A percentile compares a stretch with the other conserved stretches of the same genome.
These are phyloP conservation scores for Entomortierella lignicola DNA, from an alignment of 192 early-diverging fungal species.

Conservation along the genomic window DNA sequence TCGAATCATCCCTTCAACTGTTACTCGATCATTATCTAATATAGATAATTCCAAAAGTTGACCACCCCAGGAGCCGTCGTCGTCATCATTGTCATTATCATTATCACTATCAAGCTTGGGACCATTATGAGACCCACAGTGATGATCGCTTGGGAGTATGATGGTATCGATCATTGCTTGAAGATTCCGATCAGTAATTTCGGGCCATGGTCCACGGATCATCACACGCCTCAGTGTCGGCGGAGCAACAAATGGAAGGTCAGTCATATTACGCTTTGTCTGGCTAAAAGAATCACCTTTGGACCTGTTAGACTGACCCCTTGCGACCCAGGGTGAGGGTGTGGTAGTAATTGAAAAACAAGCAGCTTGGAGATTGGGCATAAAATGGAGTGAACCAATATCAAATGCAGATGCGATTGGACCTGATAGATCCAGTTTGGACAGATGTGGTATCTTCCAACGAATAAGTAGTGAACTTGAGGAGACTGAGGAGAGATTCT, in stretches of 20 bases:
- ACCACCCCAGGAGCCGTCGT: slow-evolving; percentile 7
- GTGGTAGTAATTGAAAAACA: slow-evolving; percentile 14
- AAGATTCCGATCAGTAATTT: slow-evolving; percentile 29
- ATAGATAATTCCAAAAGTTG: slow-evolving; percentile 23
- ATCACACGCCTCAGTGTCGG: slow-evolving; percentile 12
- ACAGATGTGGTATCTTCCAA: slow-evolving; percentile 18
- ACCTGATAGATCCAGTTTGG: slow-evolving; percentile 16
- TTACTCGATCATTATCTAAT: slow-evolving; percentile 31
- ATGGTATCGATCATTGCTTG: slow-evolving; percentile 26
- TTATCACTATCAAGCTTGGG: background rate
- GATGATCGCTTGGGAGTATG: background rate
- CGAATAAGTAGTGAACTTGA: slow-evolving; percentile 11
- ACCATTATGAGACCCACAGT: background rate
- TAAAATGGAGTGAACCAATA: slow-evolving; percentile 20
- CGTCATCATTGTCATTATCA: background rate
- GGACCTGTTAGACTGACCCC: background rate
- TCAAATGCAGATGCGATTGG: slow-evolving; percentile 30
- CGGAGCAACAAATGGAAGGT: slow-evolving; percentile 5
- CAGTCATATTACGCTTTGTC: slow-evolving; percentile 10
- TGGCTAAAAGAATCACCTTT: background rate
- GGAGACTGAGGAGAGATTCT: slow-evolving; percentile 6
- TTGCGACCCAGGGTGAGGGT: slow-evolving; percentile 1
- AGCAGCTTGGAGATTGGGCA: slow-evolving; percentile 24
- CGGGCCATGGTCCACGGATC: slow-evolving; percentile 38
- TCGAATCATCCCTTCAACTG: slow-evolving; percentile 26